Evolutionary conservation across 441 rosid species (phyloP).

Genomic region (Adansonia grandidieri): DNA sequence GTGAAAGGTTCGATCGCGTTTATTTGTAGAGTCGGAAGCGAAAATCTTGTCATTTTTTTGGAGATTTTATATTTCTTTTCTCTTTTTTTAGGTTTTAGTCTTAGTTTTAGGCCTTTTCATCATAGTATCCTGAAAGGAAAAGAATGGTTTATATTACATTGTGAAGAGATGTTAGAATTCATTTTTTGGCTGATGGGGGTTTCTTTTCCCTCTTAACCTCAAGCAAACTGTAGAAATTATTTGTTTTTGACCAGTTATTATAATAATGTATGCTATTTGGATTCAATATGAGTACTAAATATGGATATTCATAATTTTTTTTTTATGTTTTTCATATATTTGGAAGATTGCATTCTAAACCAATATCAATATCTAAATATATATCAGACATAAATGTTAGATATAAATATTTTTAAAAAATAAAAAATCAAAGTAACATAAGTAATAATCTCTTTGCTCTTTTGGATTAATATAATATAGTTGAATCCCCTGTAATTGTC

Average conservation of each 20-base stretch:
- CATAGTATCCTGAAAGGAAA: constrained; percentile 34
- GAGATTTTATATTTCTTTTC: constrained; percentile 25
- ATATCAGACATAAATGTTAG: too few species aligned
- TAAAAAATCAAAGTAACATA: too few species aligned
- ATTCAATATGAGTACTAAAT: too few species aligned
- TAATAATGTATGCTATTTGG: constrained; percentile 34
- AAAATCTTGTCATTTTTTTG: constrained; percentile 48
- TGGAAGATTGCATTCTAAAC: too few species aligned
- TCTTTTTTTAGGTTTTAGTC: neutral
- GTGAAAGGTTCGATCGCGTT: constrained; percentile 17
- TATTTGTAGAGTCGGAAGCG: constrained; percentile 43
- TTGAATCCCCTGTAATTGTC: too few species aligned
- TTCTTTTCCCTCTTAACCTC: constrained; percentile 23
- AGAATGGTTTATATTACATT: constrained; percentile 34
- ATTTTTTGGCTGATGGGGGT: constrained; percentile 41
- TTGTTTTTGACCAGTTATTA: constrained; percentile 40
- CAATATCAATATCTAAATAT: too few species aligned
- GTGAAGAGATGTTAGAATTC: constrained; percentile 23
- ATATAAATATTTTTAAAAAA: too few species aligned
- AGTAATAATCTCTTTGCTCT: constrained; percentile 36
- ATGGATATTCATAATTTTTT: too few species aligned
- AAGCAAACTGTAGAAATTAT: constrained; percentile 38
- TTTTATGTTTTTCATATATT: too few species aligned
- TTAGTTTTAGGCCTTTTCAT: constrained; percentile 6
- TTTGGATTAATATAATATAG: neutral